phyloP scores from a whole-genome alignment of 2,329 filamentous ascomycete species.

The Didymella arachidicola region DNA sequence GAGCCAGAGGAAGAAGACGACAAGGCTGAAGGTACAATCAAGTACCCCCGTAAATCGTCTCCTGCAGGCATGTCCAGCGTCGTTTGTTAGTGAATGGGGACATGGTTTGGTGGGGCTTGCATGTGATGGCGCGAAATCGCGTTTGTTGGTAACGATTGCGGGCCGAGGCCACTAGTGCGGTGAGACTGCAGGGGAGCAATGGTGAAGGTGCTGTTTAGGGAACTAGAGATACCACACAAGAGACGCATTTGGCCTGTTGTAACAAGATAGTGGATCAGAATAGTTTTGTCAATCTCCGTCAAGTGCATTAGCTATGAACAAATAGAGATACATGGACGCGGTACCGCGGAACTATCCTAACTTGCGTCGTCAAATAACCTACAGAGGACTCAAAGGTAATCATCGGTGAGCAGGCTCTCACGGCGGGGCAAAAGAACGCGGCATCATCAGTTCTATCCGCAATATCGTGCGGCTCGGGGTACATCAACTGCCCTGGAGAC shows the following conservation, averaged over 20 bases:
- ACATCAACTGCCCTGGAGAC: neutral
- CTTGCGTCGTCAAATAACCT: neutral
- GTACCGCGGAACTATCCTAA: neutral
- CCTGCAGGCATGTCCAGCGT: constrained; percentile 22
- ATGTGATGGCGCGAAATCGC: constrained; percentile 39
- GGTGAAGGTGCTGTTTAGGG: neutral
- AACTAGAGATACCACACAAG: too few relatives aligned
- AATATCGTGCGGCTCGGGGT: neutral
- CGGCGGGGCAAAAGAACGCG: neutral
- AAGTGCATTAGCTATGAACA: constrained; percentile 3
- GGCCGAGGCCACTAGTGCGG: constrained; percentile 9
- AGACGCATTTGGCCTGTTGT: neutral
- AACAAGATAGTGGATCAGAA: neutral
- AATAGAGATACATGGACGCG: neutral
- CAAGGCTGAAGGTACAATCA: constrained; percentile 27
- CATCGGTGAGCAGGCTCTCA: neutral
- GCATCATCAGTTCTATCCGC: neutral
- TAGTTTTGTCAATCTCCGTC: neutral
- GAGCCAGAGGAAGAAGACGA: constrained; percentile 9
- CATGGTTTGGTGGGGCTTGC: constrained; percentile 17
- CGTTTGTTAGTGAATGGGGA: constrained; percentile 13
- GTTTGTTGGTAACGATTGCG: constrained; percentile 17
- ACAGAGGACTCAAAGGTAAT: neutral
- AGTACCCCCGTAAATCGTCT: constrained; percentile 31
- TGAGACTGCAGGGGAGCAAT: neutral